phyloP scores from a whole-genome alignment of 2,329 filamentous ascomycete genomes.

The Aspergillus caelatus region DNA sequence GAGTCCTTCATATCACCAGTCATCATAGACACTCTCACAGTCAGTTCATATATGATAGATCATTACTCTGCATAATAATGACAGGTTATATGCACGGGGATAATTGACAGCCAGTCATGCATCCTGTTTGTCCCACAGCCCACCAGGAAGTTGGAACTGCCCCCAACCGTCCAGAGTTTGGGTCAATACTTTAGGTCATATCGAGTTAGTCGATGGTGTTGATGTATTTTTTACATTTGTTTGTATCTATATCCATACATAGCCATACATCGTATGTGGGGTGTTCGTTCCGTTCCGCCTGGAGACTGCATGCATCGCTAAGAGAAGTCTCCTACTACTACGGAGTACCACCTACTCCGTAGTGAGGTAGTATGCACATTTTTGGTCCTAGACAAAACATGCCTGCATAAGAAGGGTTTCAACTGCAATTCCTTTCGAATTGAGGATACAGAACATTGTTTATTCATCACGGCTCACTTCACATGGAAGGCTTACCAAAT shows the following conservation, averaged over 20 bases:
- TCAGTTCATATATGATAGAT: slow-evolving; percentile 4
- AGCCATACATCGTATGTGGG: background rate
- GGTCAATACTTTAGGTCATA: background rate
- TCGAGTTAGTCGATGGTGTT: background rate
- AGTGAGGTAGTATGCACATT: background rate
- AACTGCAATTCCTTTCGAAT: background rate
- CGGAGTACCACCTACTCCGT: background rate
- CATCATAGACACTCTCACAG: background rate
- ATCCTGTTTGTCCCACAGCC: background rate
- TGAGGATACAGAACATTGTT: background rate
- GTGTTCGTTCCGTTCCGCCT: slow-evolving; percentile 9
- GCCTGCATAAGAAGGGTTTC: background rate
- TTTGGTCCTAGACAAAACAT: background rate
- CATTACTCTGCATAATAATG: slow-evolving; percentile 8
- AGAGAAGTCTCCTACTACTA: background rate
- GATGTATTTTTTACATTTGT: background rate
- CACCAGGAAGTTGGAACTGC: background rate
- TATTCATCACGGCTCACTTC: background rate
- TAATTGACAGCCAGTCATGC: background rate
- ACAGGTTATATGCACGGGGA: slow-evolving; percentile 6
- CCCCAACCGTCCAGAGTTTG: background rate
- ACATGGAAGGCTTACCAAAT: background rate
- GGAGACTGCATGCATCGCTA: background rate
- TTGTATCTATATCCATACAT: background rate
- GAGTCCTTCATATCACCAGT: background rate